Evolutionary conservation across 2,329 filamentous ascomycete genomes (phyloP), one percentile per base, ranked within the genome.

Genomic region (Teratosphaeria pseudoeucalypti): DNA sequence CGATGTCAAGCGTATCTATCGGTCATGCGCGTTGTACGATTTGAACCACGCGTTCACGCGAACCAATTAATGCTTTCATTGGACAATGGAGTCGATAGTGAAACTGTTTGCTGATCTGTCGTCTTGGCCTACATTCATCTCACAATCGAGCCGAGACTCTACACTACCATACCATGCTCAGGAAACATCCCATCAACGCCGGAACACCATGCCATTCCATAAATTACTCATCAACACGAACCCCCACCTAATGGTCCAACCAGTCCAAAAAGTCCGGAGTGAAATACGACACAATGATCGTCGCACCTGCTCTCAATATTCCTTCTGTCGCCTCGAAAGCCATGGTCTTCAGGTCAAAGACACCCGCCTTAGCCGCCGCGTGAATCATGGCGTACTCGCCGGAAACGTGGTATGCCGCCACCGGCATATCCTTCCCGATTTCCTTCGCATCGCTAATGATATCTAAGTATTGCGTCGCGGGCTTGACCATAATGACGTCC

Each of bases 401-500:
- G 69, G 89, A 94, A 61, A 99, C 94, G 74, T 99, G 94, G 74
- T 99, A 99, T 26, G 94, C 92, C 1, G 94, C 92, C 39, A 99
- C 82, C 2, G 94, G 94, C 74, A 97, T 81, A 73, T 97, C 91
- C 72, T 86, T 88, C 61, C 90, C 92, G 58, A 97, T 82, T 58
- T 96, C 91, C 79, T 96, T 97, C 57, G 94, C 94, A 71, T 99
- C 94, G 66, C 89, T 90, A 74, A 99, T 97, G 69, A 99, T 96
- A 75, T 99, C 94, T 54, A 99, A 82, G 73, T 96, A 99, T 74
- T 92, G 90, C 68, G 89, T 89, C 10, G 94, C 94, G 2, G 94
- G 94, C 81, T 99, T 99, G 63, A 99, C 94, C 92, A 99, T 96
- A 76, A 99, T 96, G 67, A 96, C 90, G 71, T 99, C 94, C 23